Evolutionary conservation across 345 rosid species (phyloP), one percentile per base, ranked within the genome.

Genomic region (Litchi chinensis): DNA sequence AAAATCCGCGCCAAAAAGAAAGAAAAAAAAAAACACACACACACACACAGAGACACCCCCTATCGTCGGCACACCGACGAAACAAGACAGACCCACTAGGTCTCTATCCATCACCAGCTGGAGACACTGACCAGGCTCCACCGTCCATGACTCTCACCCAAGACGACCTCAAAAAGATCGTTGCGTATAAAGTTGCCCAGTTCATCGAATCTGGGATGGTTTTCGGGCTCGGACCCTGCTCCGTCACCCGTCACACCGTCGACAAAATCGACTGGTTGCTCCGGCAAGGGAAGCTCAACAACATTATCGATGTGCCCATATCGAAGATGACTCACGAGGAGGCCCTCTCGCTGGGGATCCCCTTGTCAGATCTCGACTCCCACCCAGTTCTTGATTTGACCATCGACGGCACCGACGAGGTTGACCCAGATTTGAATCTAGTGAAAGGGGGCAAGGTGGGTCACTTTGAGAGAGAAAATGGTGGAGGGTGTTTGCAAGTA

Each of bases 391-490:
- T 96, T 60, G 97, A 96, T 76, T 84, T 96, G 76, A 94, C 97
- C 6, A 96, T 96, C 65, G 98, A 96, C 82, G 99, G 98, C 8
- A 98, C 99, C 6, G 99, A 96, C 44, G 99, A 96, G 88, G 97
- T 96, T 19, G 99, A 94, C 82, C 87, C 91, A 2, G 62, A 46
- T 52, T 91, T 96, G 75, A 93, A 96, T 74, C 84, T 96, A 59
- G 99, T 93, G 8, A 96, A 96, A 1, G 28, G 73, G 98, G 98
- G 5, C 85, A 97, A 22, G 99, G 99, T n/a, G 99, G 98, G 79
- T 94, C 99, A 0, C 79, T 96, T 54, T 96, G 0, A 78, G 99
- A 37, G 99, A 96, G 88, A 96, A 96, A 81, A 96, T 96, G 97
- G 89, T 96, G 52, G 98, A 94, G 76, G n/a, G n/a, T n/a, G n/a